Percentiles rank a stretch among this genome's conserved stretches.
Evolutionary conservation across 257 asterid genomes (phyloP).

Genomic region (Solanum boliviense): DNA sequence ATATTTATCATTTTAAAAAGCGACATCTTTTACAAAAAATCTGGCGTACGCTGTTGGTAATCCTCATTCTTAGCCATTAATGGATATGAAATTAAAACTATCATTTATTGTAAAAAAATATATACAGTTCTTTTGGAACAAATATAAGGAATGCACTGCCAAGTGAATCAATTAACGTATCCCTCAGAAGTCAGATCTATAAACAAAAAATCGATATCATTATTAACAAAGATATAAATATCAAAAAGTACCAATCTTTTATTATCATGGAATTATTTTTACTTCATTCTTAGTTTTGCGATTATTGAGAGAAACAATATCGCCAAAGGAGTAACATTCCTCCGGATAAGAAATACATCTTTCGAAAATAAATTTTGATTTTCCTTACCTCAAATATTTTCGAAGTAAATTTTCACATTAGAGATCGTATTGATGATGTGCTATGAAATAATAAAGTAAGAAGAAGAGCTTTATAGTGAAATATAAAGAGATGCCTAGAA

Average conservation of each 20-base stretch:
- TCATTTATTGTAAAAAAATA: no score
- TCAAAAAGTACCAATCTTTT: neutral
- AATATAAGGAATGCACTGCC: neutral
- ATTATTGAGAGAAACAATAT: neutral
- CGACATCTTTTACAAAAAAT: no score
- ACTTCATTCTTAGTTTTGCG: neutral
- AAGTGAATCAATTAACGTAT: neutral
- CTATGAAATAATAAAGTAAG: neutral
- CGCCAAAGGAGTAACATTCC: neutral
- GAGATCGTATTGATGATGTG: neutral
- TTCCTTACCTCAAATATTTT: neutral
- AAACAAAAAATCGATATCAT: no score
- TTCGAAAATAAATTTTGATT: no score
- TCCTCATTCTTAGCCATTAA: neutral
- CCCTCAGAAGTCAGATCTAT: neutral
- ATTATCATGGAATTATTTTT: neutral
- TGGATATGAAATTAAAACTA: neutral
- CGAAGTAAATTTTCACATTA: neutral
- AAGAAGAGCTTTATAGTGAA: neutral
- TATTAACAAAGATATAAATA: neutral
- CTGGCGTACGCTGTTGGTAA: no score
- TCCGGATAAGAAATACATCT: neutral
- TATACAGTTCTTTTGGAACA: neutral
- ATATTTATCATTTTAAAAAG: no score
- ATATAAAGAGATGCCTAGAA: neutral